Evolutionary conservation across 306 rosid genomes (phyloP).

Genomic region (Cicer pinnatifidum): DNA sequence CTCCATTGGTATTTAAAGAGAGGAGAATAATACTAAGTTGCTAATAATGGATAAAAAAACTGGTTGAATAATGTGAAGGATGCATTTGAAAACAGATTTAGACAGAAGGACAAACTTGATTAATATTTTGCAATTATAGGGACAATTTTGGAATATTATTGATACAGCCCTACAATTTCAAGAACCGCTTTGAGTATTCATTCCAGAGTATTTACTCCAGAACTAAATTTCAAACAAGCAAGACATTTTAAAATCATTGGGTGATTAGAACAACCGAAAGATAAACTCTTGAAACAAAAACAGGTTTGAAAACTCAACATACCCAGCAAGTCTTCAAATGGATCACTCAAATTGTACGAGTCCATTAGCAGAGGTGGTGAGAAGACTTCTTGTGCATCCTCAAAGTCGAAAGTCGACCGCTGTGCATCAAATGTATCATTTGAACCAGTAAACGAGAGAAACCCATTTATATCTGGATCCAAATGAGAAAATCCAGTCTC

Average conservation of each 20-base stretch:
- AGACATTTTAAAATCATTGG: conserved; percentile 34
- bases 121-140: too few relatives aligned
- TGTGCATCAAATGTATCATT: conserved; percentile 71
- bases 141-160: too few relatives aligned
- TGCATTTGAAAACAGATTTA: too few relatives aligned
- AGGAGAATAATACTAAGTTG: too few relatives aligned
- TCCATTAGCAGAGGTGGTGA: conserved; percentile 94
- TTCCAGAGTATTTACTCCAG: neutral
- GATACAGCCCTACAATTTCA: too few relatives aligned
- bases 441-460: conserved; percentile 71
- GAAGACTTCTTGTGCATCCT: conserved; percentile 81
- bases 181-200: too few relatives aligned
- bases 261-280: conserved; percentile 19
- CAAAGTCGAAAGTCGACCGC: conserved; percentile 67
- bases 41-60: too few relatives aligned
- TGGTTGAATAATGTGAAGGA: too few relatives aligned
- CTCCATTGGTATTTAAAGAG: too few relatives aligned
- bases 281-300: conserved; percentile 31
- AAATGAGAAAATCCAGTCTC: conserved; percentile 71
- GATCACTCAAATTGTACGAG: conserved; percentile 70
- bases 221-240: conserved; percentile 19
- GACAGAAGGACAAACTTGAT: too few relatives aligned
- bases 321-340: conserved; percentile 95
- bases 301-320: conserved; percentile 51
- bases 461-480: conserved; percentile 79